Percentiles rank a stretch among this genome's conserved stretches.
Conservation (phyloP, 805 yeast genomes). For the Scheffersomyces coipomensis region DNA sequence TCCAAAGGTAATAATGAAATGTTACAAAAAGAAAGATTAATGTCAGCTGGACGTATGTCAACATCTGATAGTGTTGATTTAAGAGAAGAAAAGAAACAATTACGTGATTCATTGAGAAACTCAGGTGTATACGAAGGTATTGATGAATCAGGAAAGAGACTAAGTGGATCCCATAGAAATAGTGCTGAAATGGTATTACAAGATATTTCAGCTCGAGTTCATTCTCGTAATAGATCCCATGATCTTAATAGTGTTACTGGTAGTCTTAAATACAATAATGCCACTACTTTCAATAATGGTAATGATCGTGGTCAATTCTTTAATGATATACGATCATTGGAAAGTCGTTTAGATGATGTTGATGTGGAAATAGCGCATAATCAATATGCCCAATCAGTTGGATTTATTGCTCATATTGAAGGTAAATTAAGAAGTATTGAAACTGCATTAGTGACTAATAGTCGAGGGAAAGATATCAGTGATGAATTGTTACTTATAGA, state of each 20-base stretch:
- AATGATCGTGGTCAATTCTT: constrained; percentile 32
- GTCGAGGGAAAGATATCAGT: constrained; percentile 1
- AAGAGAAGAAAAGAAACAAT: constrained; percentile 36
- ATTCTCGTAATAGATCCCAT: constrained; percentile 53
- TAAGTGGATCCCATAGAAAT: constrained; percentile 24
- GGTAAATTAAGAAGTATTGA: constrained; percentile 28
- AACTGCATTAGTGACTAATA: constrained; percentile 14
- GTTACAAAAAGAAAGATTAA: constrained; percentile 25
- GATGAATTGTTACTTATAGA: constrained; percentile 33
- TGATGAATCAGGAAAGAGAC: constrained; percentile 28
- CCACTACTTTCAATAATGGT: constrained; percentile 6
- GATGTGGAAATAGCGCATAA: constrained; percentile 67
- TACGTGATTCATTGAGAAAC: constrained; percentile 47
- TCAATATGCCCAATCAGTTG: constrained; percentile 47
- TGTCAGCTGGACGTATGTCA: constrained; percentile 15
- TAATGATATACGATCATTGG: constrained; percentile 50
- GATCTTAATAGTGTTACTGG: constrained; percentile 28
- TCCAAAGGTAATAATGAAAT: constrained; percentile 61
- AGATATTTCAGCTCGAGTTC: constrained; percentile 60
- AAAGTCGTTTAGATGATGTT: constrained; percentile 64
- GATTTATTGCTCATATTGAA: constrained; percentile 37
- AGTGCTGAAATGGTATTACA: constrained; percentile 48
- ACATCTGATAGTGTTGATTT: constrained; percentile 13
- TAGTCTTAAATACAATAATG: constrained; percentile 4
- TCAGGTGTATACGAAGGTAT: constrained; percentile 39